Base-by-base conservation (phyloP, 139 green algal genomes). In the Chloropicon primus region DNA sequence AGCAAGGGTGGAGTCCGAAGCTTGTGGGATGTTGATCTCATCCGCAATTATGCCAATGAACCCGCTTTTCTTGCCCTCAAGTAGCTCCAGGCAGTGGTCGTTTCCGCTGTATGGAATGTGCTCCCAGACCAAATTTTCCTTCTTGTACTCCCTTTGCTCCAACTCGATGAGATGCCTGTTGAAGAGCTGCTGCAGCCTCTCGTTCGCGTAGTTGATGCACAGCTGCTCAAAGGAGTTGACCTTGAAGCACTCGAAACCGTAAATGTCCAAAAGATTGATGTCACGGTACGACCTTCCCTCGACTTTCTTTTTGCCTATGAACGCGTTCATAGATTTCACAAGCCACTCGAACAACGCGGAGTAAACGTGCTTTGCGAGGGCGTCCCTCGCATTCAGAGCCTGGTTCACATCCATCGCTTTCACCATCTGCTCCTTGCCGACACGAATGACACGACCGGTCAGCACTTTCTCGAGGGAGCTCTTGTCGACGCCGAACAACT, bases 291-390 rank as follows among this genome's bases (percentile, higher is more conserved):
- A 28, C 72, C 25, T 75, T 17, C 72, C 72, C 17, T 28, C 72
- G 5, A 24, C 17, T 17, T 75, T 28, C 25, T 75, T 28, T 10
- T 28, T 75, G 25, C 72, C 53, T 82, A 84, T 26, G 25, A 24
- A 22, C 21, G 24, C 53, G 80, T 86, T 76, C 82, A 78, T 0
- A 73, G 54, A 27, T 2, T 62, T 27, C 1, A 82, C 76, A 26
- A 86, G 25, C 75, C 86, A 94, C 74, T 86, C 78, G 76, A 97
- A 97, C 21, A 91, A 27, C 1, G 82, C 79, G 0, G 86, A 83
- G 74, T 97, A 97, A 21, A 85, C 72, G 24, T 76, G 54, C 27
- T 85, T 85, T 2, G 80, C 80, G 5, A 86, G 71, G n/a, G 82
- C 75, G 76, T 87, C 83, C 22, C 82, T 87, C 1, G 85, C 85